Evolutionary conservation across 371 early-diverging fungal species (phyloP).

Genomic region (Mortierella sp.): DNA sequence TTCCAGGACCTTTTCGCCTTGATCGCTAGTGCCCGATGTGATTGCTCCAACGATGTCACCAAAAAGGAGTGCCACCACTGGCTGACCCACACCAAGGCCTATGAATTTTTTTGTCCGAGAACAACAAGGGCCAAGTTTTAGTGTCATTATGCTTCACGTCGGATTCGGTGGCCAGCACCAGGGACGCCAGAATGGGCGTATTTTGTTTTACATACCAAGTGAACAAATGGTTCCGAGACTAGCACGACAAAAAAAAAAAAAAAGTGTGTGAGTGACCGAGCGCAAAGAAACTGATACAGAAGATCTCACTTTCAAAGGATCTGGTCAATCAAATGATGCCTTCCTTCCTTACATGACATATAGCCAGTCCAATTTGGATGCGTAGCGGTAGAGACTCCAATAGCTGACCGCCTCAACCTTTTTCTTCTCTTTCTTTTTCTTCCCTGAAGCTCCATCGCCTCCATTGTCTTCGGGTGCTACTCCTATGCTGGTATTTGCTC

Average conservation of each 20-base stretch:
- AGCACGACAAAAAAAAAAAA: neutral
- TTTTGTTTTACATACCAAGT: neutral
- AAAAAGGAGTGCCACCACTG: constrained; percentile 18
- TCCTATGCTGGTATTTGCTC: no score
- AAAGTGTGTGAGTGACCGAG: neutral
- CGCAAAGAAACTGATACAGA: no score
- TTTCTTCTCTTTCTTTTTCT: constrained; percentile 2
- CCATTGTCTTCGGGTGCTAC: no score
- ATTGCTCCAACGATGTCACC: constrained; percentile 21
- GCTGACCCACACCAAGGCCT: constrained; percentile 32
- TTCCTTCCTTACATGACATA: constrained; percentile 12
- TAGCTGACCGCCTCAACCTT: constrained; percentile 18
- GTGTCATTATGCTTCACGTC: neutral
- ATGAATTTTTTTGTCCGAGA: neutral
- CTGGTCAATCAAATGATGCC: no score
- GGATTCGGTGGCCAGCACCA: neutral
- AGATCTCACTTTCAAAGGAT: no score
- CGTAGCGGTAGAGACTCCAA: constrained; percentile 18
- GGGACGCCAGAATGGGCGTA: neutral
- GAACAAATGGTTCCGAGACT: constrained; percentile 4
- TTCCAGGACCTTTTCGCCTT: neutral
- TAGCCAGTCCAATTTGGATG: constrained; percentile 19
- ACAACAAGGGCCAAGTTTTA: neutral
- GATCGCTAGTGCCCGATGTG: neutral
- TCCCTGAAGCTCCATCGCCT: neutral